Base-by-base conservation (phyloP, 225 moss, liverwort and hornwort species). In the Rhytidiadelphus loreus region DNA sequence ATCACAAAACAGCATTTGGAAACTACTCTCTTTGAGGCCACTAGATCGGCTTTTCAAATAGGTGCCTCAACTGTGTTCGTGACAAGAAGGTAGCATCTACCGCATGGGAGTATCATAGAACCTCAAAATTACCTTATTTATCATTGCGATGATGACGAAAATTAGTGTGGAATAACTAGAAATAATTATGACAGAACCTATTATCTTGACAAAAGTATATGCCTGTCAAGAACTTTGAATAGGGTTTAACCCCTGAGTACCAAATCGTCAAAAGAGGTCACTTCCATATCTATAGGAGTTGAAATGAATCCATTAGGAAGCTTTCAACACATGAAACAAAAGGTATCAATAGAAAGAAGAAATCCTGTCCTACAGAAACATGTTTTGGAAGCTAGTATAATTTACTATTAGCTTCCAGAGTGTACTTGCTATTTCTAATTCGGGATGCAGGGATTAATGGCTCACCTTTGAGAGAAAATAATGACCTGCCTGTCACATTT, bases 381-480 rank as follows among this genome's bases (percentile, higher is more conserved):
- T 53, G 55, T 23, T 64, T 43, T 25, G 32, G 24, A 39, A 43
- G 37, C 28, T 70, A 37, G 46, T 20, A 37, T n/a, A n/a, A 37
- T 70, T 33, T 43, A 70, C 70, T 37, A 23, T 30, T 55, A 24
- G 33, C 32, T 86, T 66, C 66, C 33, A 56, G 64, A 65, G 43
- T 53, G 26, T 6, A 56, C 24, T 43, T 55, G n/a, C 77, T 78
- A 41, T 43, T 56, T 64, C 32, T 43, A 43, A 22, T 66, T 78
- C 41, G 43, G 41, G 55, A 77, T 65, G 24, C 52, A 65, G 55
- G 39, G 61, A 58, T 62, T 29, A 60, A 21, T 8, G 50, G 39
- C 75, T 85, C 87, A 96, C 95, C 96, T 95, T 91, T 91, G 13
- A 96, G 84, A 50, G 95, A 86, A 92, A 90, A 88, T 14, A 95